These are phyloP conservation scores for Epicoccum nigrum DNA, from an alignment of 2,329 filamentous ascomycete genomes.

Conservation along the genomic window DNA sequence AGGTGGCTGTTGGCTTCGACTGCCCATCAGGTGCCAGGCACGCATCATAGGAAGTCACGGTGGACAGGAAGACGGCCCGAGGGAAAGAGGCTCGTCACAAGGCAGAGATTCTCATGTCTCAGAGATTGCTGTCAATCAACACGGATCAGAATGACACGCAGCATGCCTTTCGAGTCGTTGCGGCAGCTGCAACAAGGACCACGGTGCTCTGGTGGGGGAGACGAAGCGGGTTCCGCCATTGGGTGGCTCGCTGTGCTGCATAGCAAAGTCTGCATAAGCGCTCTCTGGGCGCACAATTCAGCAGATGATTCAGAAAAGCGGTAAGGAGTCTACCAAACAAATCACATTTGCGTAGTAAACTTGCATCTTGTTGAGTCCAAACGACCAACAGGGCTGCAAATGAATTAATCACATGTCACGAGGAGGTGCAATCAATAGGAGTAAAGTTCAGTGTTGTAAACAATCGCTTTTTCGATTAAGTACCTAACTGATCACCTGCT, in stretches of 20 bases:
- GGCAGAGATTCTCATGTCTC: constrained; percentile 9
- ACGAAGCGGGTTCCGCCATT: constrained; percentile 33
- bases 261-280: constrained; percentile 47
- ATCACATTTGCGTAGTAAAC: constrained; percentile 27
- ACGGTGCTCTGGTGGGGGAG: constrained; percentile 22
- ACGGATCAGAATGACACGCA: constrained; percentile 31
- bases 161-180: constrained; percentile 13
- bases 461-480: constrained; percentile 44
- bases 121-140: constrained; percentile 11
- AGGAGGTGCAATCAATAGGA: not conserved
- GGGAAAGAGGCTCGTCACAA: constrained; percentile 21
- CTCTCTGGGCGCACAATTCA: constrained; percentile 30
- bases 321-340: constrained; percentile 41
- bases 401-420: not conserved
- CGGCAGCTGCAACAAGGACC: constrained; percentile 11
- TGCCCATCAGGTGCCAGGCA: constrained; percentile 26
- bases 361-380: constrained; percentile 9
- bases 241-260: constrained; percentile 35
- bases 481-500: constrained; percentile 43
- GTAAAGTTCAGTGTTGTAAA: constrained; percentile 14
- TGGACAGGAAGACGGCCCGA: constrained; percentile 39
- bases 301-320: constrained; percentile 48
- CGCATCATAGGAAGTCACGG: constrained; percentile 22
- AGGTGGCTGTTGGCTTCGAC: constrained; percentile 13
- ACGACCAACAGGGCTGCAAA: constrained; percentile 1